Conservation (phyloP, 1,284 basidiomycete species). For the Leccinum pseudoinsigne region DNA sequence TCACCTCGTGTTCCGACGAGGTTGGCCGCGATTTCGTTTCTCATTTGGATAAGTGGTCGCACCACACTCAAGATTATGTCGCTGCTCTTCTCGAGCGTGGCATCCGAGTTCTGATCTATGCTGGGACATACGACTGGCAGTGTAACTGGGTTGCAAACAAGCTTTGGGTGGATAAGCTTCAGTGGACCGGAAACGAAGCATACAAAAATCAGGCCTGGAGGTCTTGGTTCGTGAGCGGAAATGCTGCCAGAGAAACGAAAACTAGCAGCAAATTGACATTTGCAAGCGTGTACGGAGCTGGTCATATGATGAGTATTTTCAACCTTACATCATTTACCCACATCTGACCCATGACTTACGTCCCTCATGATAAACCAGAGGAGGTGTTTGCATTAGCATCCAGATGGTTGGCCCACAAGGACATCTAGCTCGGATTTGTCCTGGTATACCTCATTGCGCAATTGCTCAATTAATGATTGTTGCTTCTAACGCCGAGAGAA, state of each 20-base stretch:
- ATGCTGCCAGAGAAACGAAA: conserved; percentile 64
- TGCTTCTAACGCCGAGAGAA: neutral
- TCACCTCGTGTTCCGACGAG: too few relatives aligned
- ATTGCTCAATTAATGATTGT: neutral
- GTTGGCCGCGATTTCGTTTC: too few relatives aligned
- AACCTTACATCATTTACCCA: conserved; percentile 3
- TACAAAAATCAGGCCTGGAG: conserved; percentile 46
- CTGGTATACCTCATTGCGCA: neutral
- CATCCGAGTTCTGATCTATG: too few relatives aligned
- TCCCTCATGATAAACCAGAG: conserved; percentile 67
- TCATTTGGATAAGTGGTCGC: too few relatives aligned
- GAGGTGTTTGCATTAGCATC: conserved; percentile 57
- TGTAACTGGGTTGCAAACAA: too few relatives aligned
- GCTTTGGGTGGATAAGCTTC: too few relatives aligned
- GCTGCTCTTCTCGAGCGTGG: too few relatives aligned
- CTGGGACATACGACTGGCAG: too few relatives aligned
- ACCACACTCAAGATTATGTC: too few relatives aligned
- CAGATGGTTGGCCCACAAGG: conserved; percentile 52
- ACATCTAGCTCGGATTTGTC: conserved; percentile 34
- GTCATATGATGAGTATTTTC: conserved; percentile 66
- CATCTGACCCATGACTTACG: conserved; percentile 37
- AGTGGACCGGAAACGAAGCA: too few relatives aligned
- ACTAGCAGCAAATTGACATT: conserved; percentile 62
- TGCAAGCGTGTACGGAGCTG: conserved; percentile 61
- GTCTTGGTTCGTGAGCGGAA: conserved; percentile 58